Evolutionary conservation across 2,329 filamentous ascomycete genomes (phyloP), one percentile per base, ranked within the genome.

Genomic region (Didymella lethalis): DNA sequence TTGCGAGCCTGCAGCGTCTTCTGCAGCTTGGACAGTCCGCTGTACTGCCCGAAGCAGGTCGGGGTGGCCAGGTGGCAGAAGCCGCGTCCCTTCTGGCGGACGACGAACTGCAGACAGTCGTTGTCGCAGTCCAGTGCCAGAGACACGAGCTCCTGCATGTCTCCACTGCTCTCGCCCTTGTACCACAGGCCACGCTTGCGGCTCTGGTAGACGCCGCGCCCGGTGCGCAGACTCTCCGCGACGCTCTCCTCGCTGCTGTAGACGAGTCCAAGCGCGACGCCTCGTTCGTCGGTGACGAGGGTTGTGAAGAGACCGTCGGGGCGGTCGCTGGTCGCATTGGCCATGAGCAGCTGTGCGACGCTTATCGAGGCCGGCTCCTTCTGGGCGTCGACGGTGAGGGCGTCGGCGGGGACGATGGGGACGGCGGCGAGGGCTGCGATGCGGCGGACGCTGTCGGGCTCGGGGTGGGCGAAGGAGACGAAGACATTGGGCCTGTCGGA

Each of bases 51-150:
- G 72, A 98, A 98, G 80, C 95, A 99, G 57, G 92, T 93, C 48
- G 92, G 89, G 55, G 94, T 96, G 49, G 93, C 90, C 38, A 98
- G 83, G 79, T 99, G 95, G 74, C 95, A 99, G 85, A 99, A 99
- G 10, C 88, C 87, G 75, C 89, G 85, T 31, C 95, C 95, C 75
- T 90, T 92, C 77, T 99, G 95, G 68, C 87, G 89, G 43, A 98
- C 94, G 14, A 92, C 86, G 76, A 97, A 98, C 66, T 91, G 90
- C 69, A 99, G 80, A 58, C 93, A 96, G 77, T 99, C 95, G 64
- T 90, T 90, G 77, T 99, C 95, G 77, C 95, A 99, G 78, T 99
- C 95, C 53, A 96, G 83, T 0, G 90, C 90, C 64, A 99, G 85
- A 57, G 88, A 88, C 23, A 98, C 83, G 49, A 99, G 83, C 76